Conservation (phyloP, 1,284 basidiomycete species). For the Rhodotorula sp. region DNA sequence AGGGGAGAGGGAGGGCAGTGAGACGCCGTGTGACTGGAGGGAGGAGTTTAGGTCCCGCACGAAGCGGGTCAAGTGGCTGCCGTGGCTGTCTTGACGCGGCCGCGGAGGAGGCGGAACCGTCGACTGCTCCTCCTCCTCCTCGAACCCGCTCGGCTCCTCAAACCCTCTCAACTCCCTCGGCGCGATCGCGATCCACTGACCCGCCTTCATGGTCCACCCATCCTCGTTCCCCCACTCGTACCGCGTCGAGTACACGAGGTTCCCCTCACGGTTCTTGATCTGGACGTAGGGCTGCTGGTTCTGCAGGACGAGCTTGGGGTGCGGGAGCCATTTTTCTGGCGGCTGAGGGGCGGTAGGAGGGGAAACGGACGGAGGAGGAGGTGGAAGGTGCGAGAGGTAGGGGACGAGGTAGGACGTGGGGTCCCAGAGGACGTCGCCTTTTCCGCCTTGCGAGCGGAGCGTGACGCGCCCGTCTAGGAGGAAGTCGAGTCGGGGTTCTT, state of each 20-base stretch:
- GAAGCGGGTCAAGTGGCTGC: slow-evolving; percentile 29
- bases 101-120: background rate
- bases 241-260: slow-evolving; percentile 33
- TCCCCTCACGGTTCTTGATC: slow-evolving; percentile 23
- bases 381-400: slow-evolving; percentile 22
- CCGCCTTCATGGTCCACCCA: slow-evolving; percentile 25
- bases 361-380: background rate
- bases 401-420: slow-evolving; percentile 28
- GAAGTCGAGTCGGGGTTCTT: slow-evolving; percentile 34
- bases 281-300: slow-evolving; percentile 36
- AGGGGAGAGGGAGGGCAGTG: slow-evolving; percentile 8
- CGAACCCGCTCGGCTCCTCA: slow-evolving; percentile 4
- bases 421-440: slow-evolving; percentile 29
- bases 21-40: slow-evolving; percentile 17
- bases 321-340: slow-evolving; percentile 14
- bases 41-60: slow-evolving; percentile 23
- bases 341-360: slow-evolving; percentile 7
- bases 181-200: slow-evolving; percentile 41
- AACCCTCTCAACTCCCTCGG: slow-evolving; percentile 19
- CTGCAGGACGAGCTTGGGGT: slow-evolving; percentile 33
- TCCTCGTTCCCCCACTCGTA: slow-evolving; percentile 25
- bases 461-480: slow-evolving; percentile 19
- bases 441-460: slow-evolving; percentile 6
- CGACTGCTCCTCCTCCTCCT: background rate
- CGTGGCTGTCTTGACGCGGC: background rate